Percentiles rank a stretch among this genome's conserved stretches.
Conservation (phyloP, 1,284 basidiomycete genomes). For the Malassezia psittaci region DNA sequence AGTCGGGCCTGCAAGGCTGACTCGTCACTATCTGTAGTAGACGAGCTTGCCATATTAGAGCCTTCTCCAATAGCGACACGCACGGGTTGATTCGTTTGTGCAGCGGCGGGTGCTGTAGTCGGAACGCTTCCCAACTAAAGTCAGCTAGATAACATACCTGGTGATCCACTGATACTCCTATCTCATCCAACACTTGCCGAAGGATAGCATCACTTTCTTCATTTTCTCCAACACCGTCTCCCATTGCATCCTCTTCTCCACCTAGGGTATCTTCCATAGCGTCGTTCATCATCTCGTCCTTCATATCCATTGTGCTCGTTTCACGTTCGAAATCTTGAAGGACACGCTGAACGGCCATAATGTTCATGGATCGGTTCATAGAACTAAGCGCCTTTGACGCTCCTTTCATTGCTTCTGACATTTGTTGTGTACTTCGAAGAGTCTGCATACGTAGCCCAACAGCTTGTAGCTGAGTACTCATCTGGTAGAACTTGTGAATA, state of each 20-base stretch:
- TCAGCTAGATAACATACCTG: conserved; percentile 55
- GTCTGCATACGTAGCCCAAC: conserved; percentile 93
- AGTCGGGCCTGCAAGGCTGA: conserved; percentile 43
- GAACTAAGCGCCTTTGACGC: conserved; percentile 93
- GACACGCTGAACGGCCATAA: conserved; percentile 86
- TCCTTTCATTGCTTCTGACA: conserved; percentile 98
- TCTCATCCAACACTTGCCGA: conserved; percentile 92
- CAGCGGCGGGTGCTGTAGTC: conserved; percentile 22
- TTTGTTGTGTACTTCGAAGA: conserved; percentile 89
- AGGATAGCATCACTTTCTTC: conserved; percentile 92
- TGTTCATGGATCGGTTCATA: conserved; percentile 91
- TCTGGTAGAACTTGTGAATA: conserved; percentile 95
- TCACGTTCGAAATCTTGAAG: conserved; percentile 98
- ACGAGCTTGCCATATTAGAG: not conserved
- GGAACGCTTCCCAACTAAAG: conserved; percentile 37
- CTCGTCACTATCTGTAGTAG: conserved; percentile 26
- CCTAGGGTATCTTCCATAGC: conserved; percentile 98
- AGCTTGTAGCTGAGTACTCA: conserved; percentile 95
- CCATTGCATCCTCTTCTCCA: conserved; percentile 53
- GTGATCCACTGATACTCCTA: conserved; percentile 82
- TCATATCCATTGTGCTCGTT: conserved; percentile 98
- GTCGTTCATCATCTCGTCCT: conserved; percentile 99
- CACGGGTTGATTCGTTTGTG: conserved; percentile 26
- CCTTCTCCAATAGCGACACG: conserved; percentile 42
- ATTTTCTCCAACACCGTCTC: conserved; percentile 60